Evolutionary conservation across 179 eudicot genomes (phyloP), one percentile per base, ranked within the genome.

Genomic region (Sideroxylon spinosum): DNA sequence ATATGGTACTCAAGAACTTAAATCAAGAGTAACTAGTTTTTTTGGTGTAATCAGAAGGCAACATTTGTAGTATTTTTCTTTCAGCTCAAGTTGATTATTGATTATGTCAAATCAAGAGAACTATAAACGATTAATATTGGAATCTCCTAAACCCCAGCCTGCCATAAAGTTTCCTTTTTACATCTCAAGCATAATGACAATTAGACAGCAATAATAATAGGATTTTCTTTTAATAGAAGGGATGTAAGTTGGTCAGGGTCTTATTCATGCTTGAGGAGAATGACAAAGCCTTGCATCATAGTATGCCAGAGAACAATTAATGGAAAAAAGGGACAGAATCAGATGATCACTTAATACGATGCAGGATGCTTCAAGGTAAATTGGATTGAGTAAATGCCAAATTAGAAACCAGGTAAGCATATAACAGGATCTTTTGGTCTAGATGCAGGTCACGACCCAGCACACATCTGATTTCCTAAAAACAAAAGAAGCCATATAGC

Each of bases 311-410:
- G 44, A 37, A 37, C 5, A 6, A 37, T 37, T 37, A 37, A 37
- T 37, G 3, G 44, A 37, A 1, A 37, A 37, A 37, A 3, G 44
- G 44, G 44, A 37, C 44, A 37, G 44, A 37, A 37, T 3, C 44
- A 37, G 44, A 52, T 6, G 56, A 52, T 52, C 12, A 52, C 16
- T 10, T 52, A 52, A 9, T 52, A 12, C 6, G 14, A 70, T 70
- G 59, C 11, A 25, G 75, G 22, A 71, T 50, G 61, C 29, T 71
- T 22, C 20, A 26, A 69, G 56, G 73, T 46, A 55, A 69, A 52
- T 12, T 20, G 56, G 73, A 26, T 46, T 1, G 48, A 22, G 73
- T 68, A 46, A 60, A 14, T 4, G 50, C 32, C 37, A 50, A 70
- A 22, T 71, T 19, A 9, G 37, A 52, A 25, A 71, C 52, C 19